These are phyloP conservation scores for Chalara sp. DNA, from an alignment of 2,329 filamentous ascomycete species.

Conservation along the genomic window DNA sequence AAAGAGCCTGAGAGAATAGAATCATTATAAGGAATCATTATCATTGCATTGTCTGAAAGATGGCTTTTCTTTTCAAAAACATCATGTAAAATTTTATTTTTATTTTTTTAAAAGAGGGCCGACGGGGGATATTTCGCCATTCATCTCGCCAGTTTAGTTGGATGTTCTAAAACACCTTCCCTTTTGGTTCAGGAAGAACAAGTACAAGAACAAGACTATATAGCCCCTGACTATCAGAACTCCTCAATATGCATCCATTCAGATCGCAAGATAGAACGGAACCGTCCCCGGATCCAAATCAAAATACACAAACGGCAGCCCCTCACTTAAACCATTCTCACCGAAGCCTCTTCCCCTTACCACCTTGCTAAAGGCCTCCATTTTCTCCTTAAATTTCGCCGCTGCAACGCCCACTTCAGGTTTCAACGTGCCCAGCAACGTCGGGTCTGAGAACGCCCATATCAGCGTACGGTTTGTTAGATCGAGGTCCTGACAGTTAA, in stretches of 20 bases:
- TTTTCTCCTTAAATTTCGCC: conserved; percentile 28
- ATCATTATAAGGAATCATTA: too few species aligned
- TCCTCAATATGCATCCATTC: not conserved
- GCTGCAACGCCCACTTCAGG: conserved; percentile 27
- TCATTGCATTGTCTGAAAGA: too few species aligned
- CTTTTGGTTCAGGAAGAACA: too few species aligned
- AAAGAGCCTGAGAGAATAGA: too few species aligned
- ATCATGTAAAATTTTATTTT: too few species aligned
- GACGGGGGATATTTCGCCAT: too few species aligned
- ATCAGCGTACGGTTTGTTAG: conserved; percentile 30
- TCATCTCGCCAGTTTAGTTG: too few species aligned
- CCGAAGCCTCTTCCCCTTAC: conserved; percentile 36
- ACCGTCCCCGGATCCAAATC: conserved; percentile 12
- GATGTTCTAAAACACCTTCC: too few species aligned
- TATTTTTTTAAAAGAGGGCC: too few species aligned
- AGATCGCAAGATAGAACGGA: conserved; percentile 6
- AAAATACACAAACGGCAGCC: conserved; percentile 39
- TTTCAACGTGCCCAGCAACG: conserved; percentile 30
- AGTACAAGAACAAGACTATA: too few species aligned
- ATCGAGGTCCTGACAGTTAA: conserved; percentile 34
- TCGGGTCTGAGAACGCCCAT: conserved; percentile 34
- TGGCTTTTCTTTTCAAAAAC: too few species aligned
- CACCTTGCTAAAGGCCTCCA: conserved; percentile 32
- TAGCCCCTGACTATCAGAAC: too few species aligned
- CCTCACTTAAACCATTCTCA: conserved; percentile 34